A percentile compares a stretch with the other conserved stretches of the same genome.
Conservation (phyloP, 768 basidiomycete genomes). For the Erythrobasidium yunnanense region DNA sequence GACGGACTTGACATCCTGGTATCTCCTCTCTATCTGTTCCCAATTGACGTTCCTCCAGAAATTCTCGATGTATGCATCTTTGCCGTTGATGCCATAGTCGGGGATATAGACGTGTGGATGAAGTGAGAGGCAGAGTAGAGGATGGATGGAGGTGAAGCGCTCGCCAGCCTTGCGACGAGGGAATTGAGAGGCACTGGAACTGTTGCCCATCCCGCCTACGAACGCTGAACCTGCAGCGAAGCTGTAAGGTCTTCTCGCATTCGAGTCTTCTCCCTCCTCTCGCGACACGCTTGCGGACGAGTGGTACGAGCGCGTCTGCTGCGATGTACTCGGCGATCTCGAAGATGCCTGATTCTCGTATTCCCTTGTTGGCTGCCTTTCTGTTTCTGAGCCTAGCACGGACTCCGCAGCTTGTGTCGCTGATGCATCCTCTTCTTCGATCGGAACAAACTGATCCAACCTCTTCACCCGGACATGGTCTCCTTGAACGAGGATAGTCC, state of each 20-base stretch:
- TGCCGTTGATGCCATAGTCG: slow-evolving; percentile 80
- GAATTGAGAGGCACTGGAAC: background rate
- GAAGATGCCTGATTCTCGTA: background rate
- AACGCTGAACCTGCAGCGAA: background rate
- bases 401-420: background rate
- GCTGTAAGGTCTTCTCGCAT: background rate
- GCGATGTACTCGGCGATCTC: too few species aligned
- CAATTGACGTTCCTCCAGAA: slow-evolving; percentile 80
- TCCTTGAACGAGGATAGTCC: slow-evolving; percentile 62
- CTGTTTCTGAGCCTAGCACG: background rate
- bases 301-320: slow-evolving; percentile 1
- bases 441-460: too few species aligned
- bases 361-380: background rate
- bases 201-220: background rate
- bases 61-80: slow-evolving; percentile 68
- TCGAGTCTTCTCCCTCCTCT: background rate
- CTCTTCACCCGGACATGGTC: slow-evolving; percentile 23
- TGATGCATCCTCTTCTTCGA: too few species aligned
- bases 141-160: slow-evolving; percentile 53
- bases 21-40: slow-evolving; percentile 48
- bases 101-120: slow-evolving; percentile 79
- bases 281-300: too few species aligned
- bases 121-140: slow-evolving; percentile 62
- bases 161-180: background rate
- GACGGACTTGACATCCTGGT: slow-evolving; percentile 18